A percentile compares a stretch with the other conserved stretches of the same genome.
Evolutionary conservation across 1,139 yeast genomes (phyloP).

Genomic region (Meyerozyma smithsonii): DNA sequence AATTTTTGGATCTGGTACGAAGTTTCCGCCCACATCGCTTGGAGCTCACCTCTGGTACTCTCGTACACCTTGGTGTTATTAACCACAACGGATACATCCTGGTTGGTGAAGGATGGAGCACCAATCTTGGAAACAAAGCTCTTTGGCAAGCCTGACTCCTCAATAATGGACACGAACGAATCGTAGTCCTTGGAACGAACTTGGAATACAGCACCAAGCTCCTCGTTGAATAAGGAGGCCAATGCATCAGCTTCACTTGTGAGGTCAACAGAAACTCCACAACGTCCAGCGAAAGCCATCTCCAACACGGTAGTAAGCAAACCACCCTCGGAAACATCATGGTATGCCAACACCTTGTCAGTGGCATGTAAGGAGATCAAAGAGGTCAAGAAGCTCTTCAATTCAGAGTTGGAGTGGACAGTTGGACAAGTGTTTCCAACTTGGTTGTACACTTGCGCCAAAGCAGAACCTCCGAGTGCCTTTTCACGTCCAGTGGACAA

Average conservation of each 20-base stretch:
- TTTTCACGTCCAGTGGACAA: slow-evolving; percentile 53
- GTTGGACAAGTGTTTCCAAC: slow-evolving; percentile 82
- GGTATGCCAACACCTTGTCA: slow-evolving; percentile 78
- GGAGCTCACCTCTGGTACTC: slow-evolving; percentile 65
- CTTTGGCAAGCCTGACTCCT: slow-evolving; percentile 53
- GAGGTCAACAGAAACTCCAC: slow-evolving; percentile 55
- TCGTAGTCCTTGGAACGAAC: slow-evolving; percentile 50
- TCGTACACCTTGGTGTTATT: slow-evolving; percentile 45
- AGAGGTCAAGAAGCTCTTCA: slow-evolving; percentile 68
- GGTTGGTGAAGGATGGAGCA: slow-evolving; percentile 51
- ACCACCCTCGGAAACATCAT: slow-evolving; percentile 98
- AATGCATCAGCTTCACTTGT: slow-evolving; percentile 32
- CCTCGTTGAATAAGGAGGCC: slow-evolving; percentile 80
- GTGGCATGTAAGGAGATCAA: slow-evolving; percentile 66
- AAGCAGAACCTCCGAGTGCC: slow-evolving; percentile 87
- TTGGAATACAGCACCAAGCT: slow-evolving; percentile 96
- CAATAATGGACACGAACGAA: slow-evolving; percentile 52
- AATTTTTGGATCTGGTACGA: slow-evolving; percentile 86
- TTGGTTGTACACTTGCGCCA: slow-evolving; percentile 88
- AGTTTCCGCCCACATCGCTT: slow-evolving; percentile 82
- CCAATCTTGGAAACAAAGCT: slow-evolving; percentile 62
- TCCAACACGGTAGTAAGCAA: slow-evolving; percentile 77
- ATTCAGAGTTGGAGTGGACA: slow-evolving; percentile 60
- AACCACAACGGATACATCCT: slow-evolving; percentile 45
- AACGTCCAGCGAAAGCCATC: slow-evolving; percentile 96